Percentiles rank a stretch among this genome's conserved stretches.
Conservation (phyloP, 2,329 filamentous ascomycete genomes). For the Erysiphe pulchra region DNA sequence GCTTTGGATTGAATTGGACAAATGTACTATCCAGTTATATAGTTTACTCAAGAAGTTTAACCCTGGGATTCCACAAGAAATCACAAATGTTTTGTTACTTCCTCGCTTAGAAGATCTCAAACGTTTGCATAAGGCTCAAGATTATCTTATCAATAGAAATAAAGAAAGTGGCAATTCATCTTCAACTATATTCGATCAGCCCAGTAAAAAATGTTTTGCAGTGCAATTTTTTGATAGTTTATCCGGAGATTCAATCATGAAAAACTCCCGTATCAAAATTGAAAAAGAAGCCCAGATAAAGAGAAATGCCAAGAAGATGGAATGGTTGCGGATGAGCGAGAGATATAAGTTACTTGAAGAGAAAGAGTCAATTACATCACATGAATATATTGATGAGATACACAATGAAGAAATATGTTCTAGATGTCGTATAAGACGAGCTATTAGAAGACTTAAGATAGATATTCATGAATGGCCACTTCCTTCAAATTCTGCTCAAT, state of each 20-base stretch:
- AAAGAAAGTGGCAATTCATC: constrained; percentile 2
- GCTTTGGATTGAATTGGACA: constrained; percentile 31
- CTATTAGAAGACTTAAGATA: constrained; percentile 18
- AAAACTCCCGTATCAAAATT: constrained; percentile 10
- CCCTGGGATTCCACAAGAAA: constrained; percentile 22
- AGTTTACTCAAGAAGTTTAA: constrained; percentile 24
- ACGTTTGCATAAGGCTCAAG: constrained; percentile 23
- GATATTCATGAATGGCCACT: constrained; percentile 22
- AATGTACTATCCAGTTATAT: constrained; percentile 16
- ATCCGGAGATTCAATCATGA: background rate
- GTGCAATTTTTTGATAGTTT: constrained; percentile 2
- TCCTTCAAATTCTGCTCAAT: constrained; percentile 14
- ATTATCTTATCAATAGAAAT: constrained; percentile 19
- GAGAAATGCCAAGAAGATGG: constrained; percentile 14
- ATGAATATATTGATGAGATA: constrained; percentile 12
- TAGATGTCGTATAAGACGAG: constrained; percentile 17
- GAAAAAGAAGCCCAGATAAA: constrained; percentile 14
- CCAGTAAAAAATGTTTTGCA: constrained; percentile 14
- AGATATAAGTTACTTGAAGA: constrained; percentile 15
- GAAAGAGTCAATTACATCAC: constrained; percentile 12
- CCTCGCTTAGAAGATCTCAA: constrained; percentile 21
- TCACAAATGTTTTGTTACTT: constrained; percentile 30
- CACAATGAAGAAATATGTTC: constrained; percentile 16
- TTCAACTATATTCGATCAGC: constrained; percentile 23
- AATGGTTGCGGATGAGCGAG: constrained; percentile 2